Base-by-base conservation (phyloP, 352 stramenopile species). In the Phytophthora fragariae region DNA sequence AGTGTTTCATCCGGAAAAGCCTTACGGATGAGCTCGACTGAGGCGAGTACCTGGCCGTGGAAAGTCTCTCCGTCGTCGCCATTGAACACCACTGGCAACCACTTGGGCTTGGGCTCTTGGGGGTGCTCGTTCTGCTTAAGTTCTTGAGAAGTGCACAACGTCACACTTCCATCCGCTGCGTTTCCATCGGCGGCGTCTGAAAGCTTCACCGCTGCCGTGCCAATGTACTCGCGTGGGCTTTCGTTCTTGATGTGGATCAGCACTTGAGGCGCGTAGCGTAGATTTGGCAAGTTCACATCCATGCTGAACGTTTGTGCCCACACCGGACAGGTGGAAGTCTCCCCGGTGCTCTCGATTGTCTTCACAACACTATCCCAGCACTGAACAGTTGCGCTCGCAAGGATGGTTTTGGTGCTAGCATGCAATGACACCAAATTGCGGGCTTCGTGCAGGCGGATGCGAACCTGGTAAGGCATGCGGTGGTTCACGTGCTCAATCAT, bases 401-500 rank as follows among this genome's bases (percentile, higher is more conserved):
- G 8, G 35, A 15, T 41, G 35, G 35, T 41, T 10, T 41, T 41
- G 35, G 35, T 41, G 3, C 35, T 41, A 14, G 35, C 35, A 41
- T 73, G 70, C 2, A 76, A 33, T 2, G 70, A 70, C 55, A 78
- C 70, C 35, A 87, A 68, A 49, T 81, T 76, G 33, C 75, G 72
- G n/a, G 77, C 76, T 54, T 88, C 84, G 55, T 91, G 79, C 10
- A 97, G 57, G 9, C 90, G 88, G 41, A 92, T 85, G 41, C 87
- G 89, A 39, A 97, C 74, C 58, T 94, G 86, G 80, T 91, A 95
- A 37, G 86, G 80, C 63, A 89, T 77, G 54, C 83, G 84, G 50
- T 76, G 80, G 55, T 86, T 88, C 33, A 91, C 81, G 21, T 84
- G 74, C 21, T 88, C 81, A 39, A 85, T 79, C 76, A 92, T 75